phyloP scores from a whole-genome alignment of 1,284 basidiomycete genomes.

The Ceratobasidium sp. region DNA sequence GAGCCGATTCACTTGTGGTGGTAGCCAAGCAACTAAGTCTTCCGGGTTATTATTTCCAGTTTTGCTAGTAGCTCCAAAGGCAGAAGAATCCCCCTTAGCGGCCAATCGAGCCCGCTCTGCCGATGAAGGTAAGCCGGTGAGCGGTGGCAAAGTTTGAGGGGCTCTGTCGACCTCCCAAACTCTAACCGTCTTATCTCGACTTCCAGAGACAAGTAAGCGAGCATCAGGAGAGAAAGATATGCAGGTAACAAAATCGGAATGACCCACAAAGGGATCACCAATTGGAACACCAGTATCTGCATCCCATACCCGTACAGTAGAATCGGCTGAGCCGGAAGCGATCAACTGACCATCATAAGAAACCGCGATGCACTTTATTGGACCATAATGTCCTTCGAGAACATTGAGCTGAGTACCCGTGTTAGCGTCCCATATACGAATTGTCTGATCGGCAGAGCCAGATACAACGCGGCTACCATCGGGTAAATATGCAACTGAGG shows the following conservation, averaged over 20 bases:
- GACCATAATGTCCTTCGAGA: slow-evolving; percentile 59
- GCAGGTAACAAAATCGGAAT: neutral
- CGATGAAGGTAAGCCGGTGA: no score
- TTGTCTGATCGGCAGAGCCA: slow-evolving; percentile 12
- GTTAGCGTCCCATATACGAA: slow-evolving; percentile 7
- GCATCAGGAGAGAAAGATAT: neutral
- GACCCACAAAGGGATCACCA: neutral
- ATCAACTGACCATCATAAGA: slow-evolving; percentile 88
- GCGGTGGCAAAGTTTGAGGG: no score
- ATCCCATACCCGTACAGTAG: slow-evolving; percentile 90
- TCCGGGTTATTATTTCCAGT: no score
- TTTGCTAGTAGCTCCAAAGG: no score
- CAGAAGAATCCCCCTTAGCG: no score
- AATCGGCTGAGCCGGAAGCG: slow-evolving; percentile 92
- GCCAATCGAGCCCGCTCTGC: no score
- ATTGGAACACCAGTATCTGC: neutral
- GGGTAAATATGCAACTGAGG: slow-evolving; percentile 10
- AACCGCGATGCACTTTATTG: slow-evolving; percentile 80
- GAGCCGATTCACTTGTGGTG: no score
- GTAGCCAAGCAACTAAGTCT: no score
- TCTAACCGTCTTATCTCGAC: no score
- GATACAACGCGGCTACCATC: slow-evolving; percentile 1
- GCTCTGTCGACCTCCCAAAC: no score
- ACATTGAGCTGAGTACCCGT: neutral
- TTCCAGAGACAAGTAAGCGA: no score